Conservation (phyloP, 768 basidiomycete genomes). For the Rubroboletus satanas region DNA sequence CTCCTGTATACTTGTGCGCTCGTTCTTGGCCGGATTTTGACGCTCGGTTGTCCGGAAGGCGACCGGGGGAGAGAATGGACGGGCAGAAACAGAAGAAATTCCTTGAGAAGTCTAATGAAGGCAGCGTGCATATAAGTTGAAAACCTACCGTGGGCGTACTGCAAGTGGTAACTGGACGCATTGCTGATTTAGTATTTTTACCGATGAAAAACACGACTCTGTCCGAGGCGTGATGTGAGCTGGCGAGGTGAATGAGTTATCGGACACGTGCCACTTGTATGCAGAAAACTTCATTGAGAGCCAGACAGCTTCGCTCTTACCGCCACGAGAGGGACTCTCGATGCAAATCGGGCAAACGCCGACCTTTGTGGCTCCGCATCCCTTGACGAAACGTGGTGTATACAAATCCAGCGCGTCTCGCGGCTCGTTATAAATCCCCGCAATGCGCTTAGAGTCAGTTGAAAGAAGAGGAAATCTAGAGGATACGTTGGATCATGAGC, state of each 20-base stretch:
- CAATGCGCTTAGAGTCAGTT: conserved; percentile 21
- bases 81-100: conserved; percentile 62
- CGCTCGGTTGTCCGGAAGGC: conserved; percentile 52
- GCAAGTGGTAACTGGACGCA: conserved; percentile 69
- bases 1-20: conserved; percentile 56
- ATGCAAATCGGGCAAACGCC: conserved; percentile 78
- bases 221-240: conserved; percentile 2
- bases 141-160: conserved; percentile 66
- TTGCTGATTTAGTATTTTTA: conserved; percentile 5
- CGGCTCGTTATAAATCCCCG: conserved; percentile 57
- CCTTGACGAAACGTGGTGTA: conserved; percentile 73
- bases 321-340: conserved; percentile 57
- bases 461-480: conserved; percentile 19
- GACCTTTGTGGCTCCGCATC: conserved; percentile 61
- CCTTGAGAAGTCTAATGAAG: conserved; percentile 39
- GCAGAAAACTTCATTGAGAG: conserved; percentile 77
- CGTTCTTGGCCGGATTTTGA: conserved; percentile 49
- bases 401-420: conserved; percentile 65
- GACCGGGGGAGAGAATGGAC: conserved; percentile 74
- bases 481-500: background rate
- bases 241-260: background rate
- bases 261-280: conserved; percentile 64
- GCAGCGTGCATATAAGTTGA: background rate
- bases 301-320: conserved; percentile 63
- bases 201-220: conserved; percentile 16